Percentiles rank a stretch among this genome's conserved stretches.
Evolutionary conservation across 2,329 filamentous ascomycete species (phyloP).

Genomic region (Clarireedia sp.): DNA sequence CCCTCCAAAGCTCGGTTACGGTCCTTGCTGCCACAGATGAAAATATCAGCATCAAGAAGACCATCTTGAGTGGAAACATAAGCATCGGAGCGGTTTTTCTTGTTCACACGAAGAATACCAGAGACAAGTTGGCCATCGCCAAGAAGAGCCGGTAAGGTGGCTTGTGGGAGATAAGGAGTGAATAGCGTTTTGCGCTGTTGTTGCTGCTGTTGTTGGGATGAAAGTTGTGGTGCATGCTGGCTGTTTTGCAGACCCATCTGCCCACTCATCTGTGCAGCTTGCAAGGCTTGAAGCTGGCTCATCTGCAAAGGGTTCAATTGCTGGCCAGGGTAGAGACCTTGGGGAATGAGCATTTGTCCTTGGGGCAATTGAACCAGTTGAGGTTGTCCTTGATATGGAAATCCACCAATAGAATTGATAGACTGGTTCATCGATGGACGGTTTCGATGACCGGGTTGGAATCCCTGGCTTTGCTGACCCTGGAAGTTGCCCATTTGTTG

Average conservation of each 20-base stretch:
- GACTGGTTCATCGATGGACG: constrained; percentile 83
- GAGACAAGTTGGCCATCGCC: constrained; percentile 90
- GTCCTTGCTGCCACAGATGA: constrained; percentile 99
- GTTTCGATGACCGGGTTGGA: constrained; percentile 86
- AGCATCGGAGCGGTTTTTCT: constrained; percentile 98
- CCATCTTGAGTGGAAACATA: constrained; percentile 91
- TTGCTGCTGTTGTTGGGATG: constrained; percentile 71
- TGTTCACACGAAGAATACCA: constrained; percentile 95
- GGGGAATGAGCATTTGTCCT: constrained; percentile 78
- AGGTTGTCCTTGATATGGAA: constrained; percentile 82
- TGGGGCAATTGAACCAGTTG: constrained; percentile 79
- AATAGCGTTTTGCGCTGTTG: constrained; percentile 98
- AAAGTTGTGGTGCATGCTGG: constrained; percentile 61
- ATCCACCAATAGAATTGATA: constrained; percentile 72
- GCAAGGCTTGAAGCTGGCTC: constrained; percentile 83
- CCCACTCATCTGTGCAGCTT: constrained; percentile 76
- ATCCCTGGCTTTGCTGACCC: constrained; percentile 65
- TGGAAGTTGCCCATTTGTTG: constrained; percentile 57
- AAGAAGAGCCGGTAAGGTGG: constrained; percentile 81
- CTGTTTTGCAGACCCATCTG: constrained; percentile 62
- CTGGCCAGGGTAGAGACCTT: constrained; percentile 70
- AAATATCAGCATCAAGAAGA: constrained; percentile 90
- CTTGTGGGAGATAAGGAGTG: constrained; percentile 94
- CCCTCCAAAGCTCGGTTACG: constrained; percentile 94
- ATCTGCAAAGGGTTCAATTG: constrained; percentile 83